Base-by-base conservation (phyloP, 2,329 filamentous ascomycete species). In the Fusarium sterilihyphosum region DNA sequence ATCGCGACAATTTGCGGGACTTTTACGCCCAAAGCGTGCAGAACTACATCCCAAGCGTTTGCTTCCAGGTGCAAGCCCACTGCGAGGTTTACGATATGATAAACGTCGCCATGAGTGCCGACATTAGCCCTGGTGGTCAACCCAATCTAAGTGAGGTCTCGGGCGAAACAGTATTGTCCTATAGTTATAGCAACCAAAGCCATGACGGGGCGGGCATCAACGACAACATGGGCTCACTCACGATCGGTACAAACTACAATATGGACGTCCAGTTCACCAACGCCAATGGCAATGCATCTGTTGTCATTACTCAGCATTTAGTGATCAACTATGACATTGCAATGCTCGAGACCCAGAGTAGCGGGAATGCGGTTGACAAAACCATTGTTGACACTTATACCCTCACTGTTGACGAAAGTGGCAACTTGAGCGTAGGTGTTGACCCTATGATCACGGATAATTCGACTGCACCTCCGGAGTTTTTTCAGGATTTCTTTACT, bases 311-410 rank as follows among this genome's bases (percentile, higher is more conserved):
- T 4, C 44, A 47, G 26, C 24, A 29, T 29, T 29, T 47, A 11
- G 44, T 47, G 0, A 29, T 47, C 18, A 47, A 8, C 44, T 47
- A 47, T 9, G 8, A 29, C 18, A 16, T 0, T 1, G 5, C 3
- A 47, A 47, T 10, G 8, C 4, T 0, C 4, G 1, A 3, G 5
- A 20, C 24, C 9, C 4, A 0, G 7, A 22, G 13, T 11, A 49
- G 5, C 7, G 26, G 46, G 3, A 49, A n/a, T n/a, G 20, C 10
- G 7, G 26, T 50, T 31, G 47, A 50, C 7, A 50, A 31, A 9
- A 31, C 14, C 2, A 31, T 31, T 17, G 10, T 50, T 17, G 26
- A 50, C 20, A 50, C 47, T 0, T 50, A 50, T 17, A 13, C 20
- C 5, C 26, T 50, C 7, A 31, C 10, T n/a, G 14, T 50, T 31